phyloP scores from a whole-genome alignment of 352 stramenopile species.

The Globisporangium nunn region DNA sequence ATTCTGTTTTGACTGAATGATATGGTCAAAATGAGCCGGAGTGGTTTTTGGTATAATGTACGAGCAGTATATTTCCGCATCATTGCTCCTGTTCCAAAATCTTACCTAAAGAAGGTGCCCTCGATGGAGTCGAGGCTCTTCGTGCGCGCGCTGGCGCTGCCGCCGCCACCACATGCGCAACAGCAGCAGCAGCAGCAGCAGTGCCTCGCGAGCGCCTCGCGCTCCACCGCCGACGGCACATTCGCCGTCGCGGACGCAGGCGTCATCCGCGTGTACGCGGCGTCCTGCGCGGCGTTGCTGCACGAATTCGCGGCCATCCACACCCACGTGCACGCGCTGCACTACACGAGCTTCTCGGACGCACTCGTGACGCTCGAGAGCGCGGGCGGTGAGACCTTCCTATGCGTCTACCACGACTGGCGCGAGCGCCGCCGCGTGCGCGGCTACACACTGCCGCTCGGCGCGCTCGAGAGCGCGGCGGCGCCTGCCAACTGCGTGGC shows the following conservation, averaged over 20 bases:
- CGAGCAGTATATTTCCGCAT: neutral
- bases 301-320: constrained; percentile 83
- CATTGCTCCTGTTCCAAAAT: neutral
- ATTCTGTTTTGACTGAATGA: neutral
- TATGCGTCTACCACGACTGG: constrained; percentile 87
- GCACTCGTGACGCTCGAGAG: constrained; percentile 82
- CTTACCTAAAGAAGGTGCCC: neutral
- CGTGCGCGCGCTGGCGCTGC: constrained; percentile 50
- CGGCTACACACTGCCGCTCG: constrained; percentile 77
- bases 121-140: constrained; percentile 58
- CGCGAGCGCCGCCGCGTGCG: constrained; percentile 71
- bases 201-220: constrained; percentile 51
- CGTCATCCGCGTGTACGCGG: constrained; percentile 76
- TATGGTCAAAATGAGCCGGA: neutral
- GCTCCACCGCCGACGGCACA: constrained; percentile 55
- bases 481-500: constrained; percentile 57
- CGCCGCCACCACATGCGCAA: constrained; percentile 16
- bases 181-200: constrained; percentile 4
- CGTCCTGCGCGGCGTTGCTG: constrained; percentile 62
- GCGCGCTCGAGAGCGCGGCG: constrained; percentile 50
- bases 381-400: constrained; percentile 67
- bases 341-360: constrained; percentile 85
- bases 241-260: constrained; percentile 68
- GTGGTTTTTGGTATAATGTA: constrained; percentile 2
- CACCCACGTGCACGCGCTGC: constrained; percentile 51